Conservation (phyloP, 2,329 filamentous ascomycete species). For the Trichoderma breve region DNA sequence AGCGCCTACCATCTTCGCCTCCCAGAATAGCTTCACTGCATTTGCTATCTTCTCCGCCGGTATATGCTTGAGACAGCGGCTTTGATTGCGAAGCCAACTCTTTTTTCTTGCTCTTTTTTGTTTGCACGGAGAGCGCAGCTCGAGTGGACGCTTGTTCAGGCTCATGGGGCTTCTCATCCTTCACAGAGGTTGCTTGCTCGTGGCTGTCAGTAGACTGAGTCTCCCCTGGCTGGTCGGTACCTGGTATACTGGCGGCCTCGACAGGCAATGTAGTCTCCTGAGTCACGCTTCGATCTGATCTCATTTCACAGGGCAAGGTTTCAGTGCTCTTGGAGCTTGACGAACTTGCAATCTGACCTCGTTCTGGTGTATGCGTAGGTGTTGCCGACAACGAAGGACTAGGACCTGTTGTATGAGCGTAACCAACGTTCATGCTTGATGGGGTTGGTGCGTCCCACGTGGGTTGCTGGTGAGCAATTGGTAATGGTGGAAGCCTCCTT, state of each 20-base stretch:
- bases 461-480: constrained; percentile 8
- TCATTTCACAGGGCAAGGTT: neutral
- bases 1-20: constrained; percentile 15
- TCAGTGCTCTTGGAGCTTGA: neutral
- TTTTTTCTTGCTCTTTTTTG: neutral
- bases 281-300: neutral
- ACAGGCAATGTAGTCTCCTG: neutral
- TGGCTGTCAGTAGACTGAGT: neutral
- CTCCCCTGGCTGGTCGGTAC: neutral
- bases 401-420: neutral
- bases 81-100: constrained; percentile 29
- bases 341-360: neutral
- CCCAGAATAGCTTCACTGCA: constrained; percentile 3
- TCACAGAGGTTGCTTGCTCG: neutral
- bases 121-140: neutral
- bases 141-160: neutral
- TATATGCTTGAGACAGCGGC: constrained; percentile 30
- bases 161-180: neutral
- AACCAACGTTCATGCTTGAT: neutral
- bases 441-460: neutral
- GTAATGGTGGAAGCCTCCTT: neutral
- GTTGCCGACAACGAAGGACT: neutral
- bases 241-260: neutral
- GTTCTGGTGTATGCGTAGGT: neutral
- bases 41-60: constrained; percentile 17